Percentiles rank a stretch among this genome's conserved stretches.
Evolutionary conservation across 2,329 filamentous ascomycete genomes (phyloP).

Genomic region (Sarocladium strictum): DNA sequence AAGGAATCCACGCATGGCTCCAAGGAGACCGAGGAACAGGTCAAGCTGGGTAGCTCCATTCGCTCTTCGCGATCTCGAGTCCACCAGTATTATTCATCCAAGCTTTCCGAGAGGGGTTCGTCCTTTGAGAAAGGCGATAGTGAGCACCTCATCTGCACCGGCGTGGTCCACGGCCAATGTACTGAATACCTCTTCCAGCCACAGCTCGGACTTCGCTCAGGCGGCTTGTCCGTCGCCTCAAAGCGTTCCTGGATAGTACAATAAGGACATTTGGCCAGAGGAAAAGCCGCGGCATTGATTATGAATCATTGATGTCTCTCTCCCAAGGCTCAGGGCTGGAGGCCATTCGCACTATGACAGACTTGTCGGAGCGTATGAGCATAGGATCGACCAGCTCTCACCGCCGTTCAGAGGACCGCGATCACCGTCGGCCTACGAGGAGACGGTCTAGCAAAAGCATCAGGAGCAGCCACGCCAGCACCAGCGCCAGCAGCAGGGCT

Average conservation of each 20-base stretch:
- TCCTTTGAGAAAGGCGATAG: conserved; percentile 42
- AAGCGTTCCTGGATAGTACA: conserved; percentile 27
- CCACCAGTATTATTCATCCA: conserved; percentile 34
- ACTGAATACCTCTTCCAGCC: conserved; percentile 22
- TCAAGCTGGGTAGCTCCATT: conserved; percentile 28
- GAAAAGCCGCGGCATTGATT: conserved; percentile 32
- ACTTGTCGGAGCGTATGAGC: conserved; percentile 32
- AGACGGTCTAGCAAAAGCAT: conserved; percentile 13
- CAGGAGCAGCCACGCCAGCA: conserved; percentile 6
- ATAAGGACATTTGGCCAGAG: conserved; percentile 20
- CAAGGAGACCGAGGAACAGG: conserved; percentile 17
- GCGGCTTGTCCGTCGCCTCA: conserved; percentile 36
- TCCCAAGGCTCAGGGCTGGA: conserved; percentile 42
- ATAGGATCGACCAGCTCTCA: neutral
- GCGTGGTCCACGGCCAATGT: neutral
- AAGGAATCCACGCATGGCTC: conserved; percentile 24
- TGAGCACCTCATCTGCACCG: conserved; percentile 23
- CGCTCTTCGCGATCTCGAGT: conserved; percentile 35
- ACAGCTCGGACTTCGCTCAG: conserved; percentile 32
- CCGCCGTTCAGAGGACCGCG: conserved; percentile 12
- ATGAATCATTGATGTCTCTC: conserved; percentile 38
- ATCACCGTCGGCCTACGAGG: neutral
- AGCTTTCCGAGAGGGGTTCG: conserved; percentile 33
- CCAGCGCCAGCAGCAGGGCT: neutral
- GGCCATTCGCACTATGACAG: conserved; percentile 42